Conservation (phyloP, 2,329 filamentous ascomycete genomes). For the Colletotrichum sansevieriae region DNA sequence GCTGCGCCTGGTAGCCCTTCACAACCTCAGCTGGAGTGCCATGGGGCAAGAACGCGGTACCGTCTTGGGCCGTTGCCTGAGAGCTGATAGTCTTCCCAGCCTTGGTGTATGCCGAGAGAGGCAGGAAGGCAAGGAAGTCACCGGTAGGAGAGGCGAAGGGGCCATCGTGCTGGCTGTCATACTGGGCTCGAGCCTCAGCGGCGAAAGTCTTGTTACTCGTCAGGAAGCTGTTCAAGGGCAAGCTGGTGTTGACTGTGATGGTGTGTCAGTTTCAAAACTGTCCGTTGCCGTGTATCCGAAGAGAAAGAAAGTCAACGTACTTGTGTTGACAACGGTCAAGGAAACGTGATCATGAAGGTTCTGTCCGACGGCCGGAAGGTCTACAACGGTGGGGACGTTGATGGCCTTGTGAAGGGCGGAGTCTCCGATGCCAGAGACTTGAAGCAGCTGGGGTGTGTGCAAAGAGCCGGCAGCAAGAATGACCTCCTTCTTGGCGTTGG, state of each 20-base stretch:
- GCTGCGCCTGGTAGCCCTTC: slow-evolving; percentile 54
- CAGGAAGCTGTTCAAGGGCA: slow-evolving; percentile 43
- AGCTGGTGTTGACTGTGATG: slow-evolving; percentile 30
- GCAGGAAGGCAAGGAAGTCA: slow-evolving; percentile 39
- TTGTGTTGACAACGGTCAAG: slow-evolving; percentile 31
- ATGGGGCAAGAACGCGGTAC: slow-evolving; percentile 50
- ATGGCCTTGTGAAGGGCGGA: slow-evolving; percentile 32
- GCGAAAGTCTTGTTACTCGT: slow-evolving; percentile 51
- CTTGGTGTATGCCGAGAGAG: slow-evolving; percentile 49
- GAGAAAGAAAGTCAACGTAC: background rate
- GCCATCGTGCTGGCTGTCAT: slow-evolving; percentile 48
- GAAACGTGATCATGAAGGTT: slow-evolving; percentile 42
- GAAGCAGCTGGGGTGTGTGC: slow-evolving; percentile 59
- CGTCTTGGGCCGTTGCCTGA: slow-evolving; percentile 50
- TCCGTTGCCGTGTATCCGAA: background rate
- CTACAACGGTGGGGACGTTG: slow-evolving; percentile 35
- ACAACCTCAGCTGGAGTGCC: slow-evolving; percentile 52
- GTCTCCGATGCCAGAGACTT: slow-evolving; percentile 63
- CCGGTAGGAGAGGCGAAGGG: slow-evolving; percentile 48
- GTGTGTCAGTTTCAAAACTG: background rate
- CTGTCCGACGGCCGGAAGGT: slow-evolving; percentile 41
- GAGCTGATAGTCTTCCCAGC: slow-evolving; percentile 44
- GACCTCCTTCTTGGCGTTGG: slow-evolving; percentile 52
- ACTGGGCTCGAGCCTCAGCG: slow-evolving; percentile 49
- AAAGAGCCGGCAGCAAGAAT: slow-evolving; percentile 57